Evolutionary conservation across 1,284 basidiomycete genomes (phyloP), one percentile per base, ranked within the genome.

Genomic region (Sporisorium iseilematis-ciliati): DNA sequence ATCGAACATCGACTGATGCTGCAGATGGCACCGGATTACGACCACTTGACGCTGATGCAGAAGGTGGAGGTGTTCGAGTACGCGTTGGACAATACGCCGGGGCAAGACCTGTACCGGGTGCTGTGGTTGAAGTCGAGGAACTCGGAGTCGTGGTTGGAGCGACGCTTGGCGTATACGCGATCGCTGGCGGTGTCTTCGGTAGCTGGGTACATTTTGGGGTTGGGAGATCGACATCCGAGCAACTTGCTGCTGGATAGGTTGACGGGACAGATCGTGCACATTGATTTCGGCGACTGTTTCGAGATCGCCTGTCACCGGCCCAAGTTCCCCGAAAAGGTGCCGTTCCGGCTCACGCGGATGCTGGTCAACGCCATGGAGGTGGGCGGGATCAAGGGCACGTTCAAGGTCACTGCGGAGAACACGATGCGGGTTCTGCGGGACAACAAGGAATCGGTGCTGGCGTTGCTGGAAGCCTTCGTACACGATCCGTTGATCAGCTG

Each of bases 41-140:
- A 99, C 86, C 92, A 92, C 79, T 88, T 99, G 45, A 95, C 93
- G 33, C 88, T 98, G 3, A 89, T 99, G 67, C 95, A 99, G 86
- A 99, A 99, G 88, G 94, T 99, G 45, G 97, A 99, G 85, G 97
- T 99, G 20, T 99, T 99, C 87, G 95, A 99, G 86, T 99, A 99
- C 82, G 96, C 97, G 4, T 88, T 99, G 45, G 96, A 99, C 87
- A 99, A 99, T 82, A 99, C 97, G 0, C 97, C 95, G 0, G 97
- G 97, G 0, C 97, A 99, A 87, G 97, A 99, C 86, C 88, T 99
- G n/a, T 99, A 99, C 86, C 89, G 95, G 21, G 95, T 99, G 23
- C 88, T 99, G 18, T 99, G 97, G 97, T 88, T 99, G 72, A 97
- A 96, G 88, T 94, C 92, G 82, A 87, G 90, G 65, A 95, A 93